phyloP scores from a whole-genome alignment of 208 protist genomes.

The Wallacemonas sp. region DNA sequence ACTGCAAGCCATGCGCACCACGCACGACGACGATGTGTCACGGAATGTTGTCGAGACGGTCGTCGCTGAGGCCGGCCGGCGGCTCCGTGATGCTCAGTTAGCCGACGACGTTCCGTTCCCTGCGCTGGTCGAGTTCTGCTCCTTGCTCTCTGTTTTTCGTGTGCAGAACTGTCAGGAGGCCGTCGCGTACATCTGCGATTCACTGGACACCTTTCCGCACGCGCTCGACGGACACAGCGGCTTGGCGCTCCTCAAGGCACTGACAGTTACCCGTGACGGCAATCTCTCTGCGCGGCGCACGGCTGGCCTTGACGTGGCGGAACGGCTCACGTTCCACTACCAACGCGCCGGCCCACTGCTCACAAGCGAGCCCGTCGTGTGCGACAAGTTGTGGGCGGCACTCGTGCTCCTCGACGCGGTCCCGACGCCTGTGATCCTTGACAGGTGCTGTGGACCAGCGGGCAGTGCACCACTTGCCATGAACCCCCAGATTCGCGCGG shows the following conservation, averaged over 20 bases:
- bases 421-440: conserved; percentile 34
- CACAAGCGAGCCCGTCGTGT: conserved; percentile 32
- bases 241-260: conserved; percentile 3
- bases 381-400: conserved; percentile 55
- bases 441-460: conserved; percentile 27
- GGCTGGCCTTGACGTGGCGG: conserved; percentile 3
- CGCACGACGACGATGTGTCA: conserved; percentile 33
- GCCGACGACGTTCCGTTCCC: conserved; percentile 29
- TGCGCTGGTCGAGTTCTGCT: conserved; percentile 49
- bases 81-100: conserved; percentile 8
- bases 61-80: conserved; percentile 22
- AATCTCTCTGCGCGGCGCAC: conserved; percentile 6
- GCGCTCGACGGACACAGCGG: not conserved
- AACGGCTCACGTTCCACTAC: not conserved
- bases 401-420: conserved; percentile 58
- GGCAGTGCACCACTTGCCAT: conserved; percentile 7
- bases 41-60: conserved; percentile 28
- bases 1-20: conserved; percentile 46
- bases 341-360: conserved; percentile 14
- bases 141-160: conserved; percentile 52
- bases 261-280: conserved; percentile 5
- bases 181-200: conserved; percentile 32
- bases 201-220: not conserved
- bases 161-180: conserved; percentile 58
- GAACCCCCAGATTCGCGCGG: conserved; percentile 17